phyloP scores from a whole-genome alignment of 2,329 filamentous ascomycete species.

The Metarhizium sp. region DNA sequence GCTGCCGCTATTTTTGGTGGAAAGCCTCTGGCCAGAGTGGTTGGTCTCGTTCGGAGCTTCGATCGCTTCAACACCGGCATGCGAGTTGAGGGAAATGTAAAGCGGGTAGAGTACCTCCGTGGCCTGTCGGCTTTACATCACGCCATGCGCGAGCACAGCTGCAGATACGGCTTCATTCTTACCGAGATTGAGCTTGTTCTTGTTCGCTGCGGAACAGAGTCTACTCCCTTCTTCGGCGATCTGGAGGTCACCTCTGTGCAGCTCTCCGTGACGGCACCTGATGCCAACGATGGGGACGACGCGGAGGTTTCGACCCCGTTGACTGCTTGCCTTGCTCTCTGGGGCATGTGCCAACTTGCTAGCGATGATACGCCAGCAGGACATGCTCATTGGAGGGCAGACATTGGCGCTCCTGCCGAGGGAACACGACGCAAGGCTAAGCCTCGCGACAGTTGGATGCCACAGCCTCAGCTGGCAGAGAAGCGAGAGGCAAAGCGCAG shows the following conservation, averaged over 20 bases:
- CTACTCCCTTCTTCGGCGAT: conserved; percentile 77
- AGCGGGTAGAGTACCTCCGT: conserved; percentile 81
- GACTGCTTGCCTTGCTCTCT: conserved; percentile 65
- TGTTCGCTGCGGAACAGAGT: conserved; percentile 67
- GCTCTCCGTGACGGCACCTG: conserved; percentile 34
- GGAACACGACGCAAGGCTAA: conserved; percentile 61
- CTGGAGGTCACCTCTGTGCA: conserved; percentile 63
- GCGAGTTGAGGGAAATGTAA: conserved; percentile 75
- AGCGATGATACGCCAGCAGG: conserved; percentile 43
- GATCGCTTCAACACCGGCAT: conserved; percentile 94
- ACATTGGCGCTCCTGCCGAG: conserved; percentile 67
- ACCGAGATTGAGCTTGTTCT: conserved; percentile 92
- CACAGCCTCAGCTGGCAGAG: conserved; percentile 60
- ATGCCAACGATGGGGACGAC: conserved; percentile 22
- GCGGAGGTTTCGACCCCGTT: conserved; percentile 41
- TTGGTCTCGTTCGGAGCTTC: conserved; percentile 84
- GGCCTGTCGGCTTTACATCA: conserved; percentile 80
- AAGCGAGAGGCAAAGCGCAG: conserved; percentile 68
- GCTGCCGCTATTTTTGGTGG: conserved; percentile 43
- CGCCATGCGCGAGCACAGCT: conserved; percentile 87
- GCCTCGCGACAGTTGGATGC: conserved; percentile 67
- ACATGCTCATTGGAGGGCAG: conserved; percentile 55
- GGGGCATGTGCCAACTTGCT: conserved; percentile 67
- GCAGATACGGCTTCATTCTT: conserved; percentile 91
- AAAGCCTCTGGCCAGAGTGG: conserved; percentile 48